Evolutionary conservation across 2,329 filamentous ascomycete species (phyloP).

Genomic region (Myriosclerotinia duriaeana): DNA sequence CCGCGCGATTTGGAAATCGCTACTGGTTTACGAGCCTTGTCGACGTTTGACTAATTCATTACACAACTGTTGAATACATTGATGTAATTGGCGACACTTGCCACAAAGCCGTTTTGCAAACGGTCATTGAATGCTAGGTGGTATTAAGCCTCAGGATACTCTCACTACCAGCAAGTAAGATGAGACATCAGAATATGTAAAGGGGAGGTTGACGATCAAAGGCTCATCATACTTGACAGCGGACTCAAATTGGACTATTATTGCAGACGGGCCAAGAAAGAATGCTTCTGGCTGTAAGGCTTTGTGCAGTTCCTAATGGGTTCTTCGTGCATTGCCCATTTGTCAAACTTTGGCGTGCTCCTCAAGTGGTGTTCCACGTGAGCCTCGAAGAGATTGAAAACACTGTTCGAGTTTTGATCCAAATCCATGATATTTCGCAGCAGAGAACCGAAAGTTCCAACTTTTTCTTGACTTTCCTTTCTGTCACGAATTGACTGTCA

Average conservation of each 20-base stretch:
- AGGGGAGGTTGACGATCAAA: neutral
- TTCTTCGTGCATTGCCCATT: too few relatives aligned
- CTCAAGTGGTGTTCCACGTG: neutral
- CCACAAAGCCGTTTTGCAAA: neutral
- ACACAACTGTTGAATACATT: neutral
- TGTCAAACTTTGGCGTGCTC: neutral
- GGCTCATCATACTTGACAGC: too few relatives aligned
- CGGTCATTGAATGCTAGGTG: too few relatives aligned
- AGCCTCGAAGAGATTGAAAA: neutral
- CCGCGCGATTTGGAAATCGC: neutral
- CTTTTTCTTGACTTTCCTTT: neutral
- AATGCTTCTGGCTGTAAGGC: too few relatives aligned
- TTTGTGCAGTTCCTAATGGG: too few relatives aligned
- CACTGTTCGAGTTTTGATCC: too few relatives aligned
- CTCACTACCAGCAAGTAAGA: neutral
- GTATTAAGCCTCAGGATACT: neutral
- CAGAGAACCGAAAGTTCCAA: too few relatives aligned
- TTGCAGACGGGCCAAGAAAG: neutral
- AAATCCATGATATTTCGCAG: neutral
- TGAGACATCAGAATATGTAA: neutral
- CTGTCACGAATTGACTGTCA: neutral
- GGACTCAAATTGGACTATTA: neutral
- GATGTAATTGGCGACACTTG: neutral
- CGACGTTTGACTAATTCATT: neutral
- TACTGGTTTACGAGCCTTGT: neutral